A percentile compares a stretch with the other conserved stretches of the same genome.
phyloP scores from a whole-genome alignment of 352 stramenopile genomes.

The Phytopythium aichiense region DNA sequence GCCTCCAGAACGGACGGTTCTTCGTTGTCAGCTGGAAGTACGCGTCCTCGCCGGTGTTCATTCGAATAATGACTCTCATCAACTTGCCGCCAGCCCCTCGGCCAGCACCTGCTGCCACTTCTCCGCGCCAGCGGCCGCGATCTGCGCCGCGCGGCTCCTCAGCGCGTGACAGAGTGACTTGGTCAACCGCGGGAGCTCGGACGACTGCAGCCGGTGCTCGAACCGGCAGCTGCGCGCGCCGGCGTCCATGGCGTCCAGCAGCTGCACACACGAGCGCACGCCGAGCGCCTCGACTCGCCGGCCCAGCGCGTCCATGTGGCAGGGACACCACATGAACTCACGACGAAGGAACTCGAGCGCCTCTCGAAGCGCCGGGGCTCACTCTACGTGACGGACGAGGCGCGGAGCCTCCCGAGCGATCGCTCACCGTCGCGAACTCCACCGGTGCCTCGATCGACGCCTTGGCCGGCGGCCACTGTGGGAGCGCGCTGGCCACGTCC shows the following conservation, averaged over 20 bases:
- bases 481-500: conserved; percentile 16
- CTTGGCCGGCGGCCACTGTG: conserved; percentile 34
- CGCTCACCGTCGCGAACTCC: conserved; percentile 12
- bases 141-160: conserved; percentile 7
- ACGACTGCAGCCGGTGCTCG: conserved; percentile 43
- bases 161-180: conserved; percentile 38
- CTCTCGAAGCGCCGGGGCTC: conserved; percentile 20
- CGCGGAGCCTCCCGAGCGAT: background rate
- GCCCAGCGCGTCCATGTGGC: conserved; percentile 29
- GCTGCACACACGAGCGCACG: conserved; percentile 36
- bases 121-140: background rate
- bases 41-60: conserved; percentile 89
- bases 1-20: conserved; percentile 89
- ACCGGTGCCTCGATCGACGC: conserved; percentile 14
- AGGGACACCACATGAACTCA: conserved; percentile 41
- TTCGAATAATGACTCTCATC: background rate
- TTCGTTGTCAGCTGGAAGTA: conserved; percentile 90
- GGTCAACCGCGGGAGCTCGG: conserved; percentile 43
- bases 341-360: conserved; percentile 24
- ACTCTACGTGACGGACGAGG: conserved; percentile 19
- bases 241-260: conserved; percentile 26
- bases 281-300: conserved; percentile 24
- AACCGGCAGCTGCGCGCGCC: conserved; percentile 24
- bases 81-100: background rate
- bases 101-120: background rate